Evolutionary conservation across 2,329 filamentous ascomycete species (phyloP).

Genomic region (Sarocladiaceae sp.): DNA sequence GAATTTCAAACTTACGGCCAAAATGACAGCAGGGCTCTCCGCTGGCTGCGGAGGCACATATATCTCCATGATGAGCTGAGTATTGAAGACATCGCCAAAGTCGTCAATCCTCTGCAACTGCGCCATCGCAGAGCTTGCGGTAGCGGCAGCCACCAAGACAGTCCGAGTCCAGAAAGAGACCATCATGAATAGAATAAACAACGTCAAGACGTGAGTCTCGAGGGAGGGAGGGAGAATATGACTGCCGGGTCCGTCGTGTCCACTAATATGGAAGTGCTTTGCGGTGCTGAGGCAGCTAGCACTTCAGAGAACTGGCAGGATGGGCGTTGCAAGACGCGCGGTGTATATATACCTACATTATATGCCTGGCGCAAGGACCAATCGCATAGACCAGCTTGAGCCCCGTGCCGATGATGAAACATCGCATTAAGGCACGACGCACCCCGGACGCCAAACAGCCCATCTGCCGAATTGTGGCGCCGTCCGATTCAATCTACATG

Average conservation of each 20-base stretch:
- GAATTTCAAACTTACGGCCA: conserved; percentile 26
- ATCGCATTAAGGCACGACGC: too few species aligned
- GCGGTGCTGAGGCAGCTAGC: too few species aligned
- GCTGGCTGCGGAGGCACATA: conserved; percentile 26
- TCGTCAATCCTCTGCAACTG: conserved; percentile 11
- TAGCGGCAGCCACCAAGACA: neutral
- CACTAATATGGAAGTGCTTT: too few species aligned
- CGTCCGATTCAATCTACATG: conserved; percentile 4
- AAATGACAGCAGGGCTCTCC: conserved; percentile 40
- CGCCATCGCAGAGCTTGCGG: neutral
- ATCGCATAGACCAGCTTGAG: too few species aligned
- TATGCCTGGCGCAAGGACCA: too few species aligned
- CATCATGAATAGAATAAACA: neutral
- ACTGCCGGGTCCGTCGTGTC: too few species aligned
- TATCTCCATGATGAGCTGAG: conserved; percentile 18
- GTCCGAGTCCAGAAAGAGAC: neutral
- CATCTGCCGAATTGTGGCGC: conserved; percentile 8
- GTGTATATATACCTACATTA: too few species aligned
- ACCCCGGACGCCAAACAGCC: conserved; percentile 3
- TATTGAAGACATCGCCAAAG: conserved; percentile 10
- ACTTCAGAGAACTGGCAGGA: too few species aligned
- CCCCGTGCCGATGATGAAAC: neutral
- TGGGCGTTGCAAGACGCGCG: too few species aligned
- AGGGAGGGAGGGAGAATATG: too few species aligned
- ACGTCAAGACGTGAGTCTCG: too few species aligned